A percentile compares a stretch with the other conserved stretches of the same genome.
Conservation (phyloP, 257 asterid species). For the Gynochthodes officinalis region DNA sequence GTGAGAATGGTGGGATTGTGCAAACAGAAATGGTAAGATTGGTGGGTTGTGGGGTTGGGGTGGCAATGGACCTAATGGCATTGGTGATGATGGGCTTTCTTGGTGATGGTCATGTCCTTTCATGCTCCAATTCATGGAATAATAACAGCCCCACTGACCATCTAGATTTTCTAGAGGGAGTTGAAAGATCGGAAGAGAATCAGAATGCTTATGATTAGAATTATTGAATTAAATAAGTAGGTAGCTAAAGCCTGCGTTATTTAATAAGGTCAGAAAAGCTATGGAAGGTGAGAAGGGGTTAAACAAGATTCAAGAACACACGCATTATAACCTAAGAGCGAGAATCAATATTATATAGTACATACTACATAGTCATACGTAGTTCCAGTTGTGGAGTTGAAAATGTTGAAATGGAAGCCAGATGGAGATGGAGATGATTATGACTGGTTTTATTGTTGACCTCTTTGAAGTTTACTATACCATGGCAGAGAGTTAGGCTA, state of each 20-base stretch:
- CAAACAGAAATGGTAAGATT: slow-evolving; percentile 3
- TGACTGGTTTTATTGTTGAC: too few species aligned
- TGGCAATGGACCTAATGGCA: not conserved
- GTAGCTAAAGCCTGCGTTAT: too few species aligned
- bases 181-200: not conserved
- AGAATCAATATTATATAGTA: not conserved
- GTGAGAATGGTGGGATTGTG: not conserved
- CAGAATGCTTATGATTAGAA: too few species aligned
- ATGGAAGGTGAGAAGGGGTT: slow-evolving; percentile 36
- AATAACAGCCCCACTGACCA: not conserved
- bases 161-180: not conserved
- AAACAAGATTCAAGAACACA: slow-evolving; percentile 26
- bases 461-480: not conserved
- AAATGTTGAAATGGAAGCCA: too few species aligned
- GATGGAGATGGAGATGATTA: not conserved
- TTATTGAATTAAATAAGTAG: too few species aligned
- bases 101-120: slow-evolving; percentile 7
- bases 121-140: slow-evolving; percentile 9
- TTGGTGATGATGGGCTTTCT: slow-evolving; percentile 11
- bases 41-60: slow-evolving; percentile 7
- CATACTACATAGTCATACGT: not conserved
- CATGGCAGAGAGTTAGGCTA: slow-evolving; percentile 1
- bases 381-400: too few species aligned
- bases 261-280: not conserved
- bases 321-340: not conserved